These are phyloP conservation scores for Tolypocladium sp. DNA, from an alignment of 2,329 filamentous ascomycete species.

Conservation along the genomic window DNA sequence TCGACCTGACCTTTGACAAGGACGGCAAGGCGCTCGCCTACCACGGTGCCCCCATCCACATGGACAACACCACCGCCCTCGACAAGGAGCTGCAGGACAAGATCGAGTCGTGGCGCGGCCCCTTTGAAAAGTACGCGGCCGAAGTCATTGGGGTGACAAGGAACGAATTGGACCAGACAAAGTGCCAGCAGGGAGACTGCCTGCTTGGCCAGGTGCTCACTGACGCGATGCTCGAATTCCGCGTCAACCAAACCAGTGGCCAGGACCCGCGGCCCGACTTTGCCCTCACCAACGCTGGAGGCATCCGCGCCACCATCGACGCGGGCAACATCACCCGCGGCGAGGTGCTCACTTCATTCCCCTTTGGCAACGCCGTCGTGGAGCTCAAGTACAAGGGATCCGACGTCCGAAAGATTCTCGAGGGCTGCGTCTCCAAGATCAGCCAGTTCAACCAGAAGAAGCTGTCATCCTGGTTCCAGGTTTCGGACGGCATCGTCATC, in stretches of 20 bases:
- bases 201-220: conserved; percentile 44
- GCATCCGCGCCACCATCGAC: conserved; percentile 55
- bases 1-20: conserved; percentile 54
- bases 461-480: conserved; percentile 52
- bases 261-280: conserved; percentile 36
- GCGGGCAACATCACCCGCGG: conserved; percentile 52
- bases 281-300: conserved; percentile 54
- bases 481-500: conserved; percentile 46
- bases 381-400: conserved; percentile 44
- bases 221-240: conserved; percentile 54
- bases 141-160: conserved; percentile 28
- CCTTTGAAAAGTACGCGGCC: conserved; percentile 51
- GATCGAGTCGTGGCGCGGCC: conserved; percentile 47
- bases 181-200: conserved; percentile 50
- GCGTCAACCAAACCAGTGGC: conserved; percentile 32
- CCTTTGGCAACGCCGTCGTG: conserved; percentile 56
- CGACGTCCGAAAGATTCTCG: conserved; percentile 46
- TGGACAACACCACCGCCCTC: conserved; percentile 51
- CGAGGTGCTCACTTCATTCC: conserved; percentile 54
- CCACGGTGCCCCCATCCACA: conserved; percentile 53
- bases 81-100: conserved; percentile 48
- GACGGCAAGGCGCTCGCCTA: conserved; percentile 54
- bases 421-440: conserved; percentile 45
- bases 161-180: conserved; percentile 48
- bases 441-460: conserved; percentile 44